Evolutionary conservation across 208 protist species (phyloP), one percentile per base, ranked within the genome.

Genomic region (Leishmania gerbilli): DNA sequence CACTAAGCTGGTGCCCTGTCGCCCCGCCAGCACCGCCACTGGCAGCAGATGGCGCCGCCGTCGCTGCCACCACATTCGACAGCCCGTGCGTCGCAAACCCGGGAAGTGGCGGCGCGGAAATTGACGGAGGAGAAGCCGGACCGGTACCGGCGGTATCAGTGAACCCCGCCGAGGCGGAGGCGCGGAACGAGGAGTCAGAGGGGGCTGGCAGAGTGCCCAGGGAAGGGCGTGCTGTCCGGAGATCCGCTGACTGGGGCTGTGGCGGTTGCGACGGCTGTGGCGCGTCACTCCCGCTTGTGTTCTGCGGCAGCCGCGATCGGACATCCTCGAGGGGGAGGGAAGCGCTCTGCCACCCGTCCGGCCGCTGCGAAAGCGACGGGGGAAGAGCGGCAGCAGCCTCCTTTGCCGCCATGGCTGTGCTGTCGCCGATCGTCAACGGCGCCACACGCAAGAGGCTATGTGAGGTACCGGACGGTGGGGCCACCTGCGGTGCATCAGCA

Each of bases 1-100:
- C 69, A 67, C 74, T 90, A 42, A 85, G 67, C 56, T 77, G 84
- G 15, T 77, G 87, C 4, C 67, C 76, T 4, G 62, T 34, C 7
- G 74, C 37, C 51, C 47, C 24, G 64, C 37, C 76, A 69, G 37
- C 40, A 15, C 42, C 17, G 21, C 47, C 42, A 42, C 8, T 67
- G 5, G 67, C 76, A 31, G 65, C 37, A 31, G 60, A 62, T n/a
- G 71, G 31, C 4, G 62, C 55, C 1, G 27, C 6, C 17, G 37
- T 5, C 17, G 24, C 13, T 47, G 60, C 65, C 21, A 72, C 34
- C 11, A 8, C 27, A 62, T 21, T 60, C 15, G 71, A 3, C 31
- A 76, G 40, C 51, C 49, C 17, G 19, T 13, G 71, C 15, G 51
- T n/a, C 34, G 49, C 27, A 0, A n/a, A 31, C 49, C 27, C 24